These are phyloP conservation scores for Oryza glumipatula DNA, from an alignment of 176 grass and related monocot species.

Conservation along the genomic window DNA sequence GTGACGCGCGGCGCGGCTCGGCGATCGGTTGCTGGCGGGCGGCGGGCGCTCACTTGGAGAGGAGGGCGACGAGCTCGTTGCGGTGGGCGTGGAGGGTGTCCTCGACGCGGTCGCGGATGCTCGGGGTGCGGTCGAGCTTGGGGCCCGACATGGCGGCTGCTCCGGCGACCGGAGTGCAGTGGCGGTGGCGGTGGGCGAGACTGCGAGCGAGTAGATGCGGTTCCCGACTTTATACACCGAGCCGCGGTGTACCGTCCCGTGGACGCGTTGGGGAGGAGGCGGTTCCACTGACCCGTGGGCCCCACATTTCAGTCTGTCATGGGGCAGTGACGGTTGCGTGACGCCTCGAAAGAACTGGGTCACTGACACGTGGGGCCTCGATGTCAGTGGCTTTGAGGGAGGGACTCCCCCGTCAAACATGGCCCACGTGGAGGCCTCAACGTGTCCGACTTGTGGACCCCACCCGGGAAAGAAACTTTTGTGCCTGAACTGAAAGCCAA, in stretches of 20 bases:
- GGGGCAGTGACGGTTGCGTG: neutral
- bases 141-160: conserved; percentile 56
- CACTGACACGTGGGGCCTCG: neutral
- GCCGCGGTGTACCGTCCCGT: neutral
- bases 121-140: conserved; percentile 63
- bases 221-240: conserved; percentile 15
- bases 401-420: neutral
- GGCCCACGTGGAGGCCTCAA: neutral
- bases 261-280: conserved; percentile 10
- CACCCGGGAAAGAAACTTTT: neutral
- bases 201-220: neutral
- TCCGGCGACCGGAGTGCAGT: neutral
- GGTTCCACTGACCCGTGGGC: no score
- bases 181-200: neutral
- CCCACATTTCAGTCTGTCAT: neutral
- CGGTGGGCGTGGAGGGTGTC: conserved; percentile 82
- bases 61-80: conserved; percentile 93
- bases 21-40: neutral
- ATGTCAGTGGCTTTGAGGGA: neutral
- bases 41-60: conserved; percentile 60
- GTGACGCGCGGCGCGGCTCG: no score
- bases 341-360: neutral
- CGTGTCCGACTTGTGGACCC: neutral
- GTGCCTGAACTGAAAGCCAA: neutral
- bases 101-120: conserved; percentile 87